Percentiles rank a stretch among this genome's conserved stretches.
These are phyloP conservation scores for Uncinocarpus reesii DNA, from an alignment of 2,329 filamentous ascomycete species.

Conservation along the genomic window DNA sequence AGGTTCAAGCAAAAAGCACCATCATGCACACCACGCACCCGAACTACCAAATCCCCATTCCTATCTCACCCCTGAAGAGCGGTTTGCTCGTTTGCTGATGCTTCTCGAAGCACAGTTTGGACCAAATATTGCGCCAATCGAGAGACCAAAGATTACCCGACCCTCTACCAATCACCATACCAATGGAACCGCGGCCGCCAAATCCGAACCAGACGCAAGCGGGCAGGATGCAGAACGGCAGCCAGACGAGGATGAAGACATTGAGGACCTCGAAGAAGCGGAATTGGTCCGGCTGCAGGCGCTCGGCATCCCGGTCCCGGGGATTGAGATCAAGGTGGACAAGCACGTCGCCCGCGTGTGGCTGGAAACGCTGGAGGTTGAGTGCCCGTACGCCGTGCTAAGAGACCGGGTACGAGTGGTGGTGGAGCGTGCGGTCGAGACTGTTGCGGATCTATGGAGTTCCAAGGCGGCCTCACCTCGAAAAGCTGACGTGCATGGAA, in stretches of 20 bases:
- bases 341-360: conserved; percentile 80
- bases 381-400: conserved; percentile 68
- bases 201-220: conserved; percentile 14
- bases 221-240: conserved; percentile 20
- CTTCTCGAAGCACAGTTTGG: conserved; percentile 97
- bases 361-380: conserved; percentile 84
- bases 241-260: conserved; percentile 29
- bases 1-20: conserved; percentile 54
- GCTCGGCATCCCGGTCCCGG: conserved; percentile 81
- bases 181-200: conserved; percentile 21
- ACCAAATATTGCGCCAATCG: conserved; percentile 69
- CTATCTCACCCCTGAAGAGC: conserved; percentile 60
- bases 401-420: conserved; percentile 78
- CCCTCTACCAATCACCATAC: conserved; percentile 23
- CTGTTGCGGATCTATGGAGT: conserved; percentile 60
- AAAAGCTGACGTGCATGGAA: background rate
- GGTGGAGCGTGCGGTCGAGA: conserved; percentile 80
- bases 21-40: conserved; percentile 33
- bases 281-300: conserved; percentile 72
- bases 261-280: conserved; percentile 48
- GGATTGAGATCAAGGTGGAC: conserved; percentile 76
- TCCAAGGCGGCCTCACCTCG: conserved; percentile 6
- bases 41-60: conserved; percentile 59
- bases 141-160: conserved; percentile 45
- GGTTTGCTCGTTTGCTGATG: conserved; percentile 77